Evolutionary conservation across 306 rosid species (phyloP), one percentile per base, ranked within the genome.

Genomic region (Coriaria nepalensis): DNA sequence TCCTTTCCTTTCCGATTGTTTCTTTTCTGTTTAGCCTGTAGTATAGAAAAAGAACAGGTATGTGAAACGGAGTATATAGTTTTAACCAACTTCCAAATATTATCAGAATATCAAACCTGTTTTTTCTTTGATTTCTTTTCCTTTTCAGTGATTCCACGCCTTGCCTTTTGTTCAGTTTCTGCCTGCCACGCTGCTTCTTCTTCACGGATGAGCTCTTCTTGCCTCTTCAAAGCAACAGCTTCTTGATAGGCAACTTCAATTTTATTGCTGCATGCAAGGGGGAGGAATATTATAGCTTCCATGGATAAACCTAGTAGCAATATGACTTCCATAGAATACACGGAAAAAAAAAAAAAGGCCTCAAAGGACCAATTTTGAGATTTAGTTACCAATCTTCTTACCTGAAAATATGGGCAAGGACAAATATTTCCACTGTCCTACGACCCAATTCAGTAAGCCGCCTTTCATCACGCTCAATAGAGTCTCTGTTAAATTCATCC

Each of bases 211-310:
- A 92, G 96, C 58, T 92, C 98, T 68, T 92, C 98, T 64, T 92
- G 98, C 78, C 96, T 86, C 80, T 79, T 79, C 42, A 92, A 78
- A 45, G 98, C 96, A 69, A 92, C 93, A 66, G 96, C 90, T 68
- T 92, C 98, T 81, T 86, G 98, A 61, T 92, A 86, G 56, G 96
- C 93, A 70, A 82, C 98, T 73, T 92, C 98, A 64, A 92, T 76
- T 69, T 82, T 92, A 57, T 81, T 82, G 94, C 96, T 92, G 93
- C 73, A 71, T 14, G 55, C 46, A 68, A 64, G 43, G 40, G 62
- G 49, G 46, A 65, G 52, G 29, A 20, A 20, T 1, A 20, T 20
- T 20, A 3, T 20, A 20, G 29, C 29, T 20, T 20, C 29, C 29
- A 20, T 20, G 29, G 3, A 20, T 20, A 20, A 20, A 20, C 29